Percentiles rank a stretch among this genome's conserved stretches.
Conservation (phyloP, 2,329 filamentous ascomycete species). For the Fusarium fujikuroi region DNA sequence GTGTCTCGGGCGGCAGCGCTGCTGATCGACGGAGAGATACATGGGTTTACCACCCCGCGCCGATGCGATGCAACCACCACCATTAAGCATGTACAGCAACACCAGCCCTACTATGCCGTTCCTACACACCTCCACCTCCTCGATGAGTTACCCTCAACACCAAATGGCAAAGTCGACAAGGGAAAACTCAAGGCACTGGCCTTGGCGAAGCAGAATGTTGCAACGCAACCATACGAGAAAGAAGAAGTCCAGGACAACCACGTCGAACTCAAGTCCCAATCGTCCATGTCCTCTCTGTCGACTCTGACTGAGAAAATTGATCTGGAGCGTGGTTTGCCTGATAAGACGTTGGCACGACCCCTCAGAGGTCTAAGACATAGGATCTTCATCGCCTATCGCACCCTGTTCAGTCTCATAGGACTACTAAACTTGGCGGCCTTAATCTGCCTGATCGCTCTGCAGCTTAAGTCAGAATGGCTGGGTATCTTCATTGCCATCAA, state of each 20-base stretch:
- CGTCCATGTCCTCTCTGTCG: constrained; percentile 46
- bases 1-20: constrained; percentile 61
- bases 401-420: constrained; percentile 65
- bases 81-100: constrained; percentile 52
- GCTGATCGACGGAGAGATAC: constrained; percentile 59
- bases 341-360: constrained; percentile 54
- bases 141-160: constrained; percentile 59
- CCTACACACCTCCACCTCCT: constrained; percentile 58
- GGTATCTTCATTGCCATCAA: constrained; percentile 59
- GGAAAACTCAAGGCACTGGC: constrained; percentile 53
- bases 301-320: constrained; percentile 45
- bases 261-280: constrained; percentile 46
- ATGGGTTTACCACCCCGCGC: constrained; percentile 60
- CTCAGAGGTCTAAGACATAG: constrained; percentile 55
- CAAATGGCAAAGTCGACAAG: constrained; percentile 69
- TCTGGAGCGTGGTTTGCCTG: constrained; percentile 50
- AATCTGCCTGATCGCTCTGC: constrained; percentile 53
- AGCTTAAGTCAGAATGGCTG: constrained; percentile 51
- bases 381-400: constrained; percentile 65
- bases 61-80: constrained; percentile 52
- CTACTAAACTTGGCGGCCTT: constrained; percentile 62
- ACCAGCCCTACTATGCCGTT: constrained; percentile 66
- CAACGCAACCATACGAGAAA: constrained; percentile 9
- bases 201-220: constrained; percentile 4
- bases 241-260: constrained; percentile 1